A percentile compares a stretch with the other conserved stretches of the same genome.
Conservation (phyloP, 2,329 filamentous ascomycete species). For the Penicillium polonicum region DNA sequence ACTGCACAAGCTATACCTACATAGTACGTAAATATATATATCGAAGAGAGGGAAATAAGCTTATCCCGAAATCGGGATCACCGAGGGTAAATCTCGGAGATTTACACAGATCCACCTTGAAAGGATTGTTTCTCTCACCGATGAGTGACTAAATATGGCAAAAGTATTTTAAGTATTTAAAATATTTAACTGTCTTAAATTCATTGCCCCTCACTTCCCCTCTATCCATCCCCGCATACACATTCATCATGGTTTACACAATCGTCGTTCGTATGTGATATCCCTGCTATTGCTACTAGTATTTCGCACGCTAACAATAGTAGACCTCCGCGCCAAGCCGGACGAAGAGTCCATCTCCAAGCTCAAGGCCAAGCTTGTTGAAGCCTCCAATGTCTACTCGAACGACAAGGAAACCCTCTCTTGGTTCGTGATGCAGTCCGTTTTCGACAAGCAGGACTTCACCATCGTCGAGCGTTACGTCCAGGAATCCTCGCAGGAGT, state of each 20-base stretch:
- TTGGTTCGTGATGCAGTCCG: constrained; percentile 77
- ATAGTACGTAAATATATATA: neutral
- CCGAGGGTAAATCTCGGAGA: constrained; percentile 17
- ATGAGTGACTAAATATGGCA: neutral
- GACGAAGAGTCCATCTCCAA: constrained; percentile 63
- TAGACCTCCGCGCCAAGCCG: constrained; percentile 64
- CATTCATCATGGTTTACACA: constrained; percentile 30
- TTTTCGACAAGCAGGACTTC: constrained; percentile 66
- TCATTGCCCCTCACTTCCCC: constrained; percentile 12
- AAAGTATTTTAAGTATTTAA: neutral
- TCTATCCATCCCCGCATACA: constrained; percentile 2
- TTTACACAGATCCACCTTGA: constrained; percentile 12
- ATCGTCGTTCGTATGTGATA: constrained; percentile 31
- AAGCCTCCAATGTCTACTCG: constrained; percentile 70
- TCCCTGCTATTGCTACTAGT: neutral
- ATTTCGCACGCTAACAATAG: neutral
- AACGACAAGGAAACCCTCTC: constrained; percentile 68
- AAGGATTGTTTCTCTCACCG: constrained; percentile 15
- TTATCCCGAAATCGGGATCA: constrained; percentile 14
- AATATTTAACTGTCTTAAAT: neutral
- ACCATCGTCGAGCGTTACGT: constrained; percentile 74
- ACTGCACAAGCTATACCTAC: neutral
- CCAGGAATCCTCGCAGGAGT: constrained; percentile 60
- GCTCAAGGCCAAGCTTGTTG: constrained; percentile 69
- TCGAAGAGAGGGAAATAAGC: neutral